Base-by-base conservation (phyloP, 2,329 filamentous ascomycete genomes). In the Incumbomyces lentus region DNA sequence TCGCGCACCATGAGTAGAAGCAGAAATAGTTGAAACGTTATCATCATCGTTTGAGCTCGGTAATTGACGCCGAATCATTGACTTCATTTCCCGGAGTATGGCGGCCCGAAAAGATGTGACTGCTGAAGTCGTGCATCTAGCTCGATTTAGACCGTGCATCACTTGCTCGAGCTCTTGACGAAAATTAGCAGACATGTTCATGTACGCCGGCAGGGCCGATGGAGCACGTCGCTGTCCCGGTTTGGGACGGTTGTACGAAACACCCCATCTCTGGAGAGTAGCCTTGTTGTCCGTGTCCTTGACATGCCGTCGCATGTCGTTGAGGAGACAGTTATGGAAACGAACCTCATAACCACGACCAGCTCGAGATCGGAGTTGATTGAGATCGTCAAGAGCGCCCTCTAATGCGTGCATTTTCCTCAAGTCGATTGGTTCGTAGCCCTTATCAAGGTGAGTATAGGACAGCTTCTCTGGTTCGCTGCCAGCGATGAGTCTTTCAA, bases 41-140 rank as follows among this genome's bases (percentile, higher is more conserved):
- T 98, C 92, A 55, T 96, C 90, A 50, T 98, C 92, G 56, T 80
- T 92, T 10, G 90, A 94, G 59, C 88, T 95, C 1, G 92, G 92
- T 33, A 98, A 72, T 18, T 90, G 84, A 48, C 81, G 79, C 45
- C 88, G 78, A 41, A 98, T 90, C 40, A 96, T 71, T 30, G 78
- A 81, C 57, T 90, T 84, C 62, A 96, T 82, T 64, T 98, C 92
- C 41, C 85, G 81, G 51, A 94, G 69, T 11, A 94, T 79, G 0
- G 85, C 76, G 34, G 94, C 88, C 53, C 90, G 79, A 63, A 92
- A 96, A 0, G 82, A 79, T 33, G 82, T 76, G n/a, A 88, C 85
- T 16, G 92, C 92, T 31, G 82, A 78, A 3, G 81, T 80, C 2
- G 90, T 84, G 58, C 92, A 82, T 52, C 82, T 82, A 18, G 88